Evolutionary conservation across 352 stramenopile genomes (phyloP), one percentile per base, ranked within the genome.

Genomic region (Pythium volutum): DNA sequence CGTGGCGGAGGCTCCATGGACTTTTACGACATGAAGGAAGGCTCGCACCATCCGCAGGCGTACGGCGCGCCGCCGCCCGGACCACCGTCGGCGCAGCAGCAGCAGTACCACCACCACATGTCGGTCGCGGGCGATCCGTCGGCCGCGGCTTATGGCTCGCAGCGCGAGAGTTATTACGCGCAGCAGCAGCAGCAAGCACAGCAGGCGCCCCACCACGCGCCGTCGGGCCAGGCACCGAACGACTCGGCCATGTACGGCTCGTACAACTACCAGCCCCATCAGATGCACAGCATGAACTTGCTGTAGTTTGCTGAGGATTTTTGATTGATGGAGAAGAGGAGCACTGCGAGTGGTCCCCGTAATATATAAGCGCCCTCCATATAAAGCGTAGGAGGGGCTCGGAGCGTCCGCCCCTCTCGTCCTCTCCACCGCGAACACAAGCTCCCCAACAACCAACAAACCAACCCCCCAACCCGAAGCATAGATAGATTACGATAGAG

Each of bases 201-300:
- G 52, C 52, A 63, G 29, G 14, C 36, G 0, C 36, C 36, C 5
- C 56, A 75, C 45, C 79, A 84, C 38, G 67, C 64, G 41, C 62
- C 84, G 55, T 54, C 67, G n/a, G 39, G 25, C 39, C 54, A 27
- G 18, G 33, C 38, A 4, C 43, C 49, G 6, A 39, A 29, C 23
- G 45, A 73, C 75, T 43, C 42, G 55, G 33, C 75, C 65, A 81
- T 89, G 78, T 91, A 91, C 67, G 42, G 49, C 42, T 70, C 64
- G 64, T 70, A 70, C 57, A 61, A 62, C 46, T 89, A 89, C 75
- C 79, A 77, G 50, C 59, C 73, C 27, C 79, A 91, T 55, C 82
- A 85, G 72, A 88, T 91, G 79, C 82, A 91, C 72, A 80, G 66
- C 73, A 88, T 91, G 82, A 82, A 87, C 59, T 79, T 89, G 67